phyloP scores from a whole-genome alignment of 495 filamentous ascomycete species.

The Glonium stellatum region DNA sequence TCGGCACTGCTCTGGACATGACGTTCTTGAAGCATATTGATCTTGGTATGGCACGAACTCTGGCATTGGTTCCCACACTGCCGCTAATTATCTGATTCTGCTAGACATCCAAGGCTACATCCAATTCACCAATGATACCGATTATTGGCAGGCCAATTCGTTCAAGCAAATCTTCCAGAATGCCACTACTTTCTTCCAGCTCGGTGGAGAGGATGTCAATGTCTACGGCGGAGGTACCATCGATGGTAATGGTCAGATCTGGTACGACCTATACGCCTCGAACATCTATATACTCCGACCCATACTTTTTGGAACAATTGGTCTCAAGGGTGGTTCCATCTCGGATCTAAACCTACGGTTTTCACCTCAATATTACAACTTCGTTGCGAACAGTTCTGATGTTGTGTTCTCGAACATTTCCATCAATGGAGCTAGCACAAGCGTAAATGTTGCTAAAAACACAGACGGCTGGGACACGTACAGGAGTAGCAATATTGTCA shows the following conservation, averaged over 20 bases:
- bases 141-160: constrained; percentile 58
- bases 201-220: constrained; percentile 62
- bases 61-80: neutral
- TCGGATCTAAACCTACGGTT: constrained; percentile 56
- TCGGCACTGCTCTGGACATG: constrained; percentile 60
- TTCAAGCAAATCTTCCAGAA: constrained; percentile 60
- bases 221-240: constrained; percentile 58
- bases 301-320: constrained; percentile 57
- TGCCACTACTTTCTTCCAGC: constrained; percentile 60
- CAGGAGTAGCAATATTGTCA: constrained; percentile 53
- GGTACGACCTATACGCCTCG: constrained; percentile 49
- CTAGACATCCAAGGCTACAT: constrained; percentile 50
- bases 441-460: constrained; percentile 31
- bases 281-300: constrained; percentile 48
- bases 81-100: constrained; percentile 5
- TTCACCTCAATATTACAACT: constrained; percentile 61
- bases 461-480: constrained; percentile 48
- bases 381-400: constrained; percentile 60
- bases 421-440: constrained; percentile 50
- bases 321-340: constrained; percentile 54
- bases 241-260: constrained; percentile 62
- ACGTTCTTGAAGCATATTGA: constrained; percentile 59
- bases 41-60: constrained; percentile 31
- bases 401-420: constrained; percentile 60
- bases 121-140: constrained; percentile 56